Percentiles rank a stretch among this genome's conserved stretches.
phyloP scores from a whole-genome alignment of 2,329 filamentous ascomycete genomes.

The Aspergillus sp. region DNA sequence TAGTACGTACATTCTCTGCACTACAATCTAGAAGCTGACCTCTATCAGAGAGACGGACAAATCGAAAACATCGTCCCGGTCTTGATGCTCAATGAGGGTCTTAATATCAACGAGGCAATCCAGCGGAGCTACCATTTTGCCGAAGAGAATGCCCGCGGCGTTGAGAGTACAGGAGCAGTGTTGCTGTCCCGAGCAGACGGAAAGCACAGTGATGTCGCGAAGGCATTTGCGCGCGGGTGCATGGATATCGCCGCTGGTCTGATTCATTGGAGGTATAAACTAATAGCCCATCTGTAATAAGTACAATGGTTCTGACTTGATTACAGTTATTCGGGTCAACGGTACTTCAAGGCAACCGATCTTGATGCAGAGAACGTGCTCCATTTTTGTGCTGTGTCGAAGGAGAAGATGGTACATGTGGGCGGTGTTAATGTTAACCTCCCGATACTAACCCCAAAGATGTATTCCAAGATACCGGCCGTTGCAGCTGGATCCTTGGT shows the following conservation, averaged over 20 bases:
- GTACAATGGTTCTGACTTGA: background rate
- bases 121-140: background rate
- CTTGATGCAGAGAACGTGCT: background rate
- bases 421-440: background rate
- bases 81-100: background rate
- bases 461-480: background rate
- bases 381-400: background rate
- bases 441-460: background rate
- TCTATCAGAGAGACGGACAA: conserved; percentile 3
- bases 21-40: background rate
- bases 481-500: too few species aligned
- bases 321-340: conserved; percentile 10
- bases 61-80: conserved; percentile 2
- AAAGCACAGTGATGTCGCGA: background rate
- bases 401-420: background rate
- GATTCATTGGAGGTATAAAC: conserved; percentile 16
- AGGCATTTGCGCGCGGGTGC: conserved; percentile 12
- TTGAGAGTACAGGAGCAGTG: background rate
- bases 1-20: conserved; percentile 4
- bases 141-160: background rate
- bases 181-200: background rate
- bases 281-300: too few species aligned
- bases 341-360: conserved; percentile 10
- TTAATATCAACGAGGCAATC: background rate
- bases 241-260: conserved; percentile 15